phyloP scores from a whole-genome alignment of 108 stramenopile genomes.

The Asterionellopsis glacialis region DNA sequence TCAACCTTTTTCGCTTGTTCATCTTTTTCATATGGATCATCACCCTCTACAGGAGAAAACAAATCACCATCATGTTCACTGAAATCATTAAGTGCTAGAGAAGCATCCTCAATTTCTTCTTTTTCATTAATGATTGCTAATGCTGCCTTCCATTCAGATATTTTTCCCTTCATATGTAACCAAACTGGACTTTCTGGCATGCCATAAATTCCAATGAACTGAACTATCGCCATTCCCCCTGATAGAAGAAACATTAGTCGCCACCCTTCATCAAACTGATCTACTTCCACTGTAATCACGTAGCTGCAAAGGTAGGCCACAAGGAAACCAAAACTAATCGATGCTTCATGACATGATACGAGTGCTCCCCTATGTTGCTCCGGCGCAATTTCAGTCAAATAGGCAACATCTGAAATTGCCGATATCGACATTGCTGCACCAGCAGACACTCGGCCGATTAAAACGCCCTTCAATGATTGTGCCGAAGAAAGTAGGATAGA shows the following conservation, averaged over 20 bases:
- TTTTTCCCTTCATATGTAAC: conserved; percentile 37
- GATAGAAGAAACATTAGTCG: conserved; percentile 49
- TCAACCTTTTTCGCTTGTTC: not conserved
- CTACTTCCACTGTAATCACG: conserved; percentile 25
- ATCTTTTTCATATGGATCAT: too few species aligned
- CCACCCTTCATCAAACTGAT: conserved; percentile 34
- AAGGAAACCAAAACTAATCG: conserved; percentile 64
- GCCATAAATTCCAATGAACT: conserved; percentile 54
- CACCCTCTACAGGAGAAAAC: too few species aligned
- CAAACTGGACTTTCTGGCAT: conserved; percentile 74
- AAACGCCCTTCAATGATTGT: conserved; percentile 14
- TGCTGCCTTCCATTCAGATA: conserved; percentile 28
- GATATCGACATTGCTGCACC: conserved; percentile 65
- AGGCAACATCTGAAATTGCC: conserved; percentile 66
- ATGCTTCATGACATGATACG: conserved; percentile 69
- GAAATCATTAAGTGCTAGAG: too few species aligned
- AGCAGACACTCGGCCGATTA: conserved; percentile 52
- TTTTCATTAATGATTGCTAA: conserved; percentile 21
- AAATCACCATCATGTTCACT: too few species aligned
- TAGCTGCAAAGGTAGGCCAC: conserved; percentile 29
- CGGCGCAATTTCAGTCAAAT: conserved; percentile 65
- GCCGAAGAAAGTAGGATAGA: conserved; percentile 40
- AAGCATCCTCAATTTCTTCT: not conserved
- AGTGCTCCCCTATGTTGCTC: conserved; percentile 54
- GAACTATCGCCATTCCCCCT: conserved; percentile 52